phyloP scores from a whole-genome alignment of 208 protist species.

The Acanthamoeba triangularis region DNA sequence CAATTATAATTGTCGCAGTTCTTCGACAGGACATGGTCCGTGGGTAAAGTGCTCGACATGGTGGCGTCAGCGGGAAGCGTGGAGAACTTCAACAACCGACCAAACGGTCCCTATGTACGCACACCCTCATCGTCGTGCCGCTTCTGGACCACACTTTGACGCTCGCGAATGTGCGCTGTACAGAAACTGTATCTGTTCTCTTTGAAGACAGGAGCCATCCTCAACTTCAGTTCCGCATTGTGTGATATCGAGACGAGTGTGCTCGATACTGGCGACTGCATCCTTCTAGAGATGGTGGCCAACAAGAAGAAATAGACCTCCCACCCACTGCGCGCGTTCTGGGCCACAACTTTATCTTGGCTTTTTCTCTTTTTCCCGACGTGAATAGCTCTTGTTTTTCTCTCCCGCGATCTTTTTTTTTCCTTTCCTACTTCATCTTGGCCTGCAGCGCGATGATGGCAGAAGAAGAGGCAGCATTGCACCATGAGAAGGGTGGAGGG shows the following conservation, averaged over 20 bases:
- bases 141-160: not conserved
- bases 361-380: not conserved
- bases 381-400: too few relatives aligned
- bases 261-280: not conserved
- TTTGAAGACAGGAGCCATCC: conserved; percentile 57
- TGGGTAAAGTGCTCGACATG: conserved; percentile 63
- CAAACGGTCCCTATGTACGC: conserved; percentile 36
- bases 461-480: not conserved
- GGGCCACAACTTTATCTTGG: too few relatives aligned
- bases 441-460: not conserved
- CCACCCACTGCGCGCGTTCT: too few relatives aligned
- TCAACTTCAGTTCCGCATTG: not conserved
- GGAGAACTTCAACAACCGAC: conserved; percentile 72
- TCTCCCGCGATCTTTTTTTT: too few relatives aligned
- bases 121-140: not conserved
- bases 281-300: conserved; percentile 54
- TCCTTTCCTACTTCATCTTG: not conserved
- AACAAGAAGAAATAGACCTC: conserved; percentile 44
- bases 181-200: conserved; percentile 75
- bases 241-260: conserved; percentile 41
- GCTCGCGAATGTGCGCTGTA: not conserved
- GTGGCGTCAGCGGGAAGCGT: conserved; percentile 37
- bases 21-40: conserved; percentile 51
- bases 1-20: conserved; percentile 4
- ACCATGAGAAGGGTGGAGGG: not conserved